Evolutionary conservation across 495 filamentous ascomycete species (phyloP).

Genomic region (Wilcoxina mikolae): DNA sequence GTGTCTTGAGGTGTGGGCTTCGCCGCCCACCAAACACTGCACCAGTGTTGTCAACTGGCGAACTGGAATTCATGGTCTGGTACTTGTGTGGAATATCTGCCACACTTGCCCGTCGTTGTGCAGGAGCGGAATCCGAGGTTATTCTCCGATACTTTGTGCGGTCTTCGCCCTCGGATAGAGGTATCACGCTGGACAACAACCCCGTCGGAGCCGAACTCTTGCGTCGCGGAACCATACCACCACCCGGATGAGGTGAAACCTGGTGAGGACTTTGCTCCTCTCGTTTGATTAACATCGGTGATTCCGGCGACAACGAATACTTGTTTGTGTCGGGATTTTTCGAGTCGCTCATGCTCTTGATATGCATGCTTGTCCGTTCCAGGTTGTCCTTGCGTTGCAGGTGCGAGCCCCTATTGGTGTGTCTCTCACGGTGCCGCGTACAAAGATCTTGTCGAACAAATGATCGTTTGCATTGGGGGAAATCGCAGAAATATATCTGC

Average conservation of each 20-base stretch:
- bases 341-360: slow-evolving; percentile 10
- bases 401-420: slow-evolving; percentile 91
- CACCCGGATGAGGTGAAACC: slow-evolving; percentile 14
- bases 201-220: background rate
- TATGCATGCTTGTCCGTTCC: slow-evolving; percentile 4
- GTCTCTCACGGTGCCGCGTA: slow-evolving; percentile 80
- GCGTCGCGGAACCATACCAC: slow-evolving; percentile 11
- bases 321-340: slow-evolving; percentile 19
- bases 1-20: slow-evolving; percentile 1
- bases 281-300: slow-evolving; percentile 31
- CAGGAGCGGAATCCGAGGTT: slow-evolving; percentile 2
- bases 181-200: background rate
- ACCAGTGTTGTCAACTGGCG: background rate
- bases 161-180: background rate
- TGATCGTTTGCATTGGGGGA: slow-evolving; percentile 72
- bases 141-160: slow-evolving; percentile 3
- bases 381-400: slow-evolving; percentile 73
- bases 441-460: slow-evolving; percentile 95
- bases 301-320: slow-evolving; percentile 23
- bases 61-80: background rate
- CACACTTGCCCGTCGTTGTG: slow-evolving; percentile 6
- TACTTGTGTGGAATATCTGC: slow-evolving; percentile 6
- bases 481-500: slow-evolving; percentile 90
- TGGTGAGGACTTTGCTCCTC: slow-evolving; percentile 30
- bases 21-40: background rate